Percentiles rank a stretch among this genome's conserved stretches.
Conservation (phyloP, 345 rosid genomes). For the Angophora floribunda region DNA sequence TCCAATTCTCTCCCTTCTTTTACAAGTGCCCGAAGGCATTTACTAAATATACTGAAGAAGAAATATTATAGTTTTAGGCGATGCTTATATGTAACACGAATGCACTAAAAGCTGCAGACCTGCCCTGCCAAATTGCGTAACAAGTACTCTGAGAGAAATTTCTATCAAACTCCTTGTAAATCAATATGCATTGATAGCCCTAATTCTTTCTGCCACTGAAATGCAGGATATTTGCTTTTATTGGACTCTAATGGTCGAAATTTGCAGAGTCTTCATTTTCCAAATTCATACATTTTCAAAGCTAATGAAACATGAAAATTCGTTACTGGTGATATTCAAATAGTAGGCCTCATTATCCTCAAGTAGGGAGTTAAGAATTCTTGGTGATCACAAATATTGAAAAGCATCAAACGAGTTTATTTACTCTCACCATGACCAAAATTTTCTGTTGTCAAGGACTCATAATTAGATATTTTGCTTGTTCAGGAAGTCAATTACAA, state of each 20-base stretch:
- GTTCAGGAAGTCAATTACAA: conserved; percentile 19
- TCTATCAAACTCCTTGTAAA: not conserved
- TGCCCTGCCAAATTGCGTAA: not conserved
- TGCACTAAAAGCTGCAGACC: not conserved
- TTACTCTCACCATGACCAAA: not conserved
- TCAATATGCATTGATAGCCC: not conserved
- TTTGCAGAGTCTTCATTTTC: not conserved
- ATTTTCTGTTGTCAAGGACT: not conserved
- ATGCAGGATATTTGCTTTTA: not conserved
- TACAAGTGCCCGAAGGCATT: not conserved
- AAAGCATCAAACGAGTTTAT: not conserved
- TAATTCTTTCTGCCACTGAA: not conserved
- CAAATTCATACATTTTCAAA: not conserved
- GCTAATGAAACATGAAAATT: not conserved
- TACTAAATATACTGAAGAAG: not conserved
- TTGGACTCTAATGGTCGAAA: not conserved
- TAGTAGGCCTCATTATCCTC: not conserved
- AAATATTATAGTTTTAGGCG: not conserved
- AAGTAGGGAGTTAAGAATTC: not conserved
- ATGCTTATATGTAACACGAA: not conserved
- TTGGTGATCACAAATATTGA: not conserved
- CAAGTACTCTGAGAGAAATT: not conserved
- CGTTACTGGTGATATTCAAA: not conserved
- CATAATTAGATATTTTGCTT: not conserved
- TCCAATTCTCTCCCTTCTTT: not conserved